Evolutionary conservation across 805 yeast species (phyloP), one percentile per base, ranked within the genome.

Genomic region (Ogataea parapolymorpha): DNA sequence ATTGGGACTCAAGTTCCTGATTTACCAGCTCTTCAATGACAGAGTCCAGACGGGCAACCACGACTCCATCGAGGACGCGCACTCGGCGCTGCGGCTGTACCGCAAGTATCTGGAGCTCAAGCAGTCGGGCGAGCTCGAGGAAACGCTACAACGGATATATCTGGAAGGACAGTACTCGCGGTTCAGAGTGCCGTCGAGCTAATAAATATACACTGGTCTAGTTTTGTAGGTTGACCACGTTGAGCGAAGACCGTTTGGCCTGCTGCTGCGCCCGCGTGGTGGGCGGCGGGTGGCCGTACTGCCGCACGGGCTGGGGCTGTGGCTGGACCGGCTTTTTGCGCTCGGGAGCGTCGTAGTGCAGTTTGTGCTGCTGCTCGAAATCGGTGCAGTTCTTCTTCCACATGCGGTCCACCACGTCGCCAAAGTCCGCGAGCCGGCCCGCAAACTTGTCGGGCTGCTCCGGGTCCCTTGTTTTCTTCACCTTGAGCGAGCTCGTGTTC

Each of bases 1-100:
- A 46, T 68, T 93, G 26, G 86, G 96, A 3, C 72, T 93, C 51
- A 83, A 91, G 56, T 93, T 88, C 59, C 67, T 93, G 58, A 88
- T 95, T 10, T 89, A 89, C 73, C 79, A 79, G 22, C 70, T 91
- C 34, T 68, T 93, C 39, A 75, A 75, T 25, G 80, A 79, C 46
- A 74, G 79, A 35, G 95, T 95, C 24, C 99, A 93, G 61, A 80
- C 79, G 3, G 95, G 93, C 2, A 91, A 91, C 57, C 99, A 93
- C 63, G 98, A 95, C 59, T 91, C 98, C 1, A 89, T 93, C 32
- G 99, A 93, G 57, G 99, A 93, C 67, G 97, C 99, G 0, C 68
- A 72, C 42, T 83, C 95, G 9, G 98, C 99, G 0, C 70, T 93
- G 51, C 62, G 76, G 32, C 66, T 93, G 26, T 95, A 86, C 66